phyloP scores from a whole-genome alignment of 148 eudicot genomes.

The Tetragonia tetragonoides region DNA sequence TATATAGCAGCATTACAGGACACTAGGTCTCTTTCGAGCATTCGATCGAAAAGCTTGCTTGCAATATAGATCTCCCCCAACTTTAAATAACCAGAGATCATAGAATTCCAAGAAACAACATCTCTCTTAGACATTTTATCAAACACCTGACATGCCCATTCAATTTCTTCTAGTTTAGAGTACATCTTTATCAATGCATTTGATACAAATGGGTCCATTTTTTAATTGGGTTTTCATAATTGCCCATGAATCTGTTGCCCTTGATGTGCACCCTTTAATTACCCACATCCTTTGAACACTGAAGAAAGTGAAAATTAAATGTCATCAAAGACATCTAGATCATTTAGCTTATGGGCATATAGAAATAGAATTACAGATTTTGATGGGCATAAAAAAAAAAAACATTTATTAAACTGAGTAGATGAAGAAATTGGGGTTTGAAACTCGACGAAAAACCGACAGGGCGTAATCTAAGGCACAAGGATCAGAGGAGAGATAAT shows the following conservation, averaged over 20 bases:
- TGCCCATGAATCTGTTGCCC: slow-evolving; percentile 7
- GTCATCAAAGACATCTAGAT: slow-evolving; percentile 1
- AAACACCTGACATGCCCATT: slow-evolving; percentile 17
- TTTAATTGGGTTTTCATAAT: slow-evolving; percentile 7
- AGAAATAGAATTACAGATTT: slow-evolving; percentile 8
- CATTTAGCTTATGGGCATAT: neutral
- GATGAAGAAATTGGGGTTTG: slow-evolving; percentile 12
- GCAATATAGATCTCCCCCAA: slow-evolving; percentile 1
- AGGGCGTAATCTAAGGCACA: neutral
- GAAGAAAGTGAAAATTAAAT: slow-evolving; percentile 9
- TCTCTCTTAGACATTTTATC: slow-evolving; percentile 18
- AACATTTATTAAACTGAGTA: neutral
- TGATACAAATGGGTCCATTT: slow-evolving; percentile 6
- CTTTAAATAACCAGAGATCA: slow-evolving; percentile 10
- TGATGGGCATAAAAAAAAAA: slow-evolving; percentile 11
- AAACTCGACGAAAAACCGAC: neutral
- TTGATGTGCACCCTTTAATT: neutral
- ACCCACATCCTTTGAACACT: slow-evolving; percentile 9
- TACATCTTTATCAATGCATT: slow-evolving; percentile 7
- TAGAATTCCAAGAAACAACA: slow-evolving; percentile 16
- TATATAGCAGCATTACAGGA: slow-evolving; percentile 6
- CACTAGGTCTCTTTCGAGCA: slow-evolving; percentile 7
- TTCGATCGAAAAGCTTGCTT: neutral
- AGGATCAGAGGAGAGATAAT: slow-evolving; percentile 5
- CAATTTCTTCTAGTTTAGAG: neutral